These are phyloP conservation scores for Brassica nigra DNA, from an alignment of 345 rosid genomes.

Conservation along the genomic window DNA sequence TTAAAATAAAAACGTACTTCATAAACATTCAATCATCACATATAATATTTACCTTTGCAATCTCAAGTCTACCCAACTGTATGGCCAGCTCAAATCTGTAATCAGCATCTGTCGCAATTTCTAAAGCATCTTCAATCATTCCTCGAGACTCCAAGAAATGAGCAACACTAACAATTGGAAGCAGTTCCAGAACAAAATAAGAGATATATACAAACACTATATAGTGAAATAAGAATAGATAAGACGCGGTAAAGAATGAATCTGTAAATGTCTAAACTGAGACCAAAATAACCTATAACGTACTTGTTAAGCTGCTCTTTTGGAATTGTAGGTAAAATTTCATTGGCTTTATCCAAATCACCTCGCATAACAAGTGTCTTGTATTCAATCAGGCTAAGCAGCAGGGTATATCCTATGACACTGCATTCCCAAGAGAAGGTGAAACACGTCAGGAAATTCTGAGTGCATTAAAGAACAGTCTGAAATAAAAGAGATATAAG, in stretches of 20 bases:
- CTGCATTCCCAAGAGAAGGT: slow-evolving; percentile 44
- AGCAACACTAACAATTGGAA: slow-evolving; percentile 71
- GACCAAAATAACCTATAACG: slow-evolving; percentile 1
- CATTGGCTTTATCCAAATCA: slow-evolving; percentile 74
- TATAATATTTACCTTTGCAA: slow-evolving; percentile 69
- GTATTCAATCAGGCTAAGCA: slow-evolving; percentile 87
- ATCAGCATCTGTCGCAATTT: slow-evolving; percentile 95
- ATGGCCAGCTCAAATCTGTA: slow-evolving; percentile 95
- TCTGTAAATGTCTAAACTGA: background rate
- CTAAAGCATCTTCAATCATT: slow-evolving; percentile 93
- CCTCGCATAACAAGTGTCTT: slow-evolving; percentile 98
- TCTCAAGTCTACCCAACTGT: slow-evolving; percentile 87
- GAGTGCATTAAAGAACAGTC: background rate
- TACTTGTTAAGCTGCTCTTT: slow-evolving; percentile 87
- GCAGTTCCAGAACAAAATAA: slow-evolving; percentile 6
- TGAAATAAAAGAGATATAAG: slow-evolving; percentile 5
- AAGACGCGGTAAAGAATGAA: background rate
- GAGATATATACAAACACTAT: background rate
- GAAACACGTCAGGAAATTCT: slow-evolving; percentile 19
- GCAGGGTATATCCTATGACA: slow-evolving; percentile 80
- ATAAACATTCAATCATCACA: background rate
- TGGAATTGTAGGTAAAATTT: slow-evolving; percentile 80
- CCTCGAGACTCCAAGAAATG: slow-evolving; percentile 97
- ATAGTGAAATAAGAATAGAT: background rate
- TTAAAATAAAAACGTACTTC: background rate